Evolutionary conservation across 2,329 filamentous ascomycete genomes (phyloP).

Genomic region (Thermothelomyces thermophilus): DNA sequence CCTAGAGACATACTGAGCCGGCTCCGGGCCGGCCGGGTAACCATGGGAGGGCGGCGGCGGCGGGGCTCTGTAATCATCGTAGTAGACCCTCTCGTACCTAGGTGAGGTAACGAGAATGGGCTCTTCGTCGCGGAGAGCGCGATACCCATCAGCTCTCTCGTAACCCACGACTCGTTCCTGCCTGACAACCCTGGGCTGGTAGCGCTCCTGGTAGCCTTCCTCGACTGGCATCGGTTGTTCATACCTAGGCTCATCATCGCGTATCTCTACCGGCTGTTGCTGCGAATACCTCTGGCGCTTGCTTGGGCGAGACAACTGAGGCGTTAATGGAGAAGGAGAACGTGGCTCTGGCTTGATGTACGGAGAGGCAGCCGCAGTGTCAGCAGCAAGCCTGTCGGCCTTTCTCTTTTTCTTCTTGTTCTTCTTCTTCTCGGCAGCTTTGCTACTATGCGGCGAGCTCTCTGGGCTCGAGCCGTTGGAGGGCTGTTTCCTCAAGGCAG

Average conservation of each 20-base stretch:
- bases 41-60: slow-evolving; percentile 10
- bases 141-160: slow-evolving; percentile 28
- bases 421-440: slow-evolving; percentile 43
- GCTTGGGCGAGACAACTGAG: slow-evolving; percentile 46
- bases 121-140: slow-evolving; percentile 24
- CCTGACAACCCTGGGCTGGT: slow-evolving; percentile 30
- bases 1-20: slow-evolving; percentile 33
- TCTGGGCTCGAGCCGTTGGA: slow-evolving; percentile 50
- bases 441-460: slow-evolving; percentile 51
- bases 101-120: slow-evolving; percentile 27
- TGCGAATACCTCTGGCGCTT: slow-evolving; percentile 50
- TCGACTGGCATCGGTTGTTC: slow-evolving; percentile 34
- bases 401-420: slow-evolving; percentile 46
- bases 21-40: slow-evolving; percentile 14
- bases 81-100: slow-evolving; percentile 31
- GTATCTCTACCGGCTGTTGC: slow-evolving; percentile 34
- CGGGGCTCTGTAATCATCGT: slow-evolving; percentile 21
- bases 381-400: slow-evolving; percentile 43
- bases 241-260: slow-evolving; percentile 40
- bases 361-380: slow-evolving; percentile 40
- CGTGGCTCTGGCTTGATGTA: slow-evolving; percentile 60
- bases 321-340: slow-evolving; percentile 53
- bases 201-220: slow-evolving; percentile 32
- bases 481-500: slow-evolving; percentile 47
- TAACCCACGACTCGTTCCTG: slow-evolving; percentile 32